Base-by-base conservation (phyloP, 768 basidiomycete species). In the Pisolithus sp. region DNA sequence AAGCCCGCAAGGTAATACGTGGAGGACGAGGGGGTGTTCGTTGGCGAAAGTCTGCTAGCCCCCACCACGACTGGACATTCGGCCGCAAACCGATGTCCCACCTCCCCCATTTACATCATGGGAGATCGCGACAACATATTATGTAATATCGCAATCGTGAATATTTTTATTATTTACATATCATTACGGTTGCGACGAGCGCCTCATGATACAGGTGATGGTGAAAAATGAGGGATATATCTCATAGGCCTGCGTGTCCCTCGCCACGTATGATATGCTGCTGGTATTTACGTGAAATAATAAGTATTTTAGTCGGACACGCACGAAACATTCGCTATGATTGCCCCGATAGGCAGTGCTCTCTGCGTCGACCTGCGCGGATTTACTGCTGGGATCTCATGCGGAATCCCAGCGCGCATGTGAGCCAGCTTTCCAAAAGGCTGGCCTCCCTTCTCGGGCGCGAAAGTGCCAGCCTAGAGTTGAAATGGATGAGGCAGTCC, bases 401-500 rank as follows among this genome's bases (percentile, higher is more conserved):
- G 56, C 47, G 18, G 18, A 18, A 7, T 31, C 39, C 30, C 30
- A 30, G 43, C 38, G 38, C 34, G 21, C 10, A 34, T 48, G 54
- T 66, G 52, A 38, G 50, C 46, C 48, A 52, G 58, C 59, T 53
- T 55, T 52, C 62, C 23, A 43, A 63, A 38, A 61, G 62, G 51
- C 71, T 78, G 48, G 57, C 66, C 44, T 59, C 58, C 38, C 47
- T 28, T 20, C 60, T 78, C 28, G 75, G 75, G 13, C 59, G 53
- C 17, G 60, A 66, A 34, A 59, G 54, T 18, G 76, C 76, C 5
- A 51, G 42, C n/a, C 59, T 59, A 8, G 81, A 82, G 63, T 54
- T 80, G 3, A 63, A 68, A 51, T 82, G 81, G 81, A 74, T 82
- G 68, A 62, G 57, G 49, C 62, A 74, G 51, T 67, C 68, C 18